Evolutionary conservation across 345 rosid species (phyloP), one percentile per base, ranked within the genome.

Genomic region (Ailanthus altissimus): DNA sequence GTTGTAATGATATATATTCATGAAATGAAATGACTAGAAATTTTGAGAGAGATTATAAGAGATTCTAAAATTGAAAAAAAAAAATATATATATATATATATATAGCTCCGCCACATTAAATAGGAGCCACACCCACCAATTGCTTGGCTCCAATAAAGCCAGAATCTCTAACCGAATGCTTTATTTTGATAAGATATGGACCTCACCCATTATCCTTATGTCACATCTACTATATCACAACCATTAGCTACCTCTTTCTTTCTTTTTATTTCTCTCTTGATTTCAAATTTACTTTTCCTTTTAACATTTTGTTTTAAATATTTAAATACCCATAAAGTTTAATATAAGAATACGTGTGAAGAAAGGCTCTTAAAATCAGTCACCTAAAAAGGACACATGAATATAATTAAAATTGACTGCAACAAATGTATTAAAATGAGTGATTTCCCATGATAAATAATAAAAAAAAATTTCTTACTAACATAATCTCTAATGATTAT

Each of bases 111-210:
- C 54, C 70, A 54, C 68, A 70, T 54, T 79, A 50, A 81, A 74
- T 23, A 8, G 72, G 67, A 79, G 82, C 65, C 77, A 80, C 80
- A 57, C 45, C 75, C 59, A 54, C 78, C 82, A 79, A 75, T 76
- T 60, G 82, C 46, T 75, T 66, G 73, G 77, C 81, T 78, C 75
- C 72, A 60, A 73, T 42, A 76, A 81, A 61, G 83, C 73, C 82
- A 82, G 80, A 80, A 84, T 84, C 81, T 84, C 78, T 60, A 77
- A 81, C 71, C 20, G 72, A 82, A 78, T 76, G 78, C 26, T 47
- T 38, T 72, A 51, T 82, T 75, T 75, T 67, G 83, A 87, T 77
- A 78, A 83, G 82, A 83, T 50, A 49, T 70, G 83, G 84, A 81
- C 84, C 83, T 81, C 74, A 16, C 82, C 82, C 83, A 69, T 68